A percentile compares a stretch with the other conserved stretches of the same genome.
Conservation (phyloP, 177 flowering plant species). For the Tripterygium wilfordii region DNA sequence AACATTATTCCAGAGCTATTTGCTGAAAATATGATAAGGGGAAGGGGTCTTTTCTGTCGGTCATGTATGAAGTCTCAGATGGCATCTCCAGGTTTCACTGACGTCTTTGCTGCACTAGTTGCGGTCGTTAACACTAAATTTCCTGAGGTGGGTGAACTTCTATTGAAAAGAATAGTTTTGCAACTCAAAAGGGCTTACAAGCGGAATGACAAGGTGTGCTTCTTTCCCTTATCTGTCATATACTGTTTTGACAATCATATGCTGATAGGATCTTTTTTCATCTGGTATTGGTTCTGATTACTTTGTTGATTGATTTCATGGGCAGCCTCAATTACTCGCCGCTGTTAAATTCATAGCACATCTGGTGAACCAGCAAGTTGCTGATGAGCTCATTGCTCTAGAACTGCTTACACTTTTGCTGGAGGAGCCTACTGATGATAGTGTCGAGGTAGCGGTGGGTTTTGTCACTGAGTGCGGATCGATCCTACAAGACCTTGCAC, state of each 20-base stretch:
- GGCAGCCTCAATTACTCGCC: slow-evolving; percentile 80
- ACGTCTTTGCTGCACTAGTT: slow-evolving; percentile 85
- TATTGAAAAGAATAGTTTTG: slow-evolving; percentile 69
- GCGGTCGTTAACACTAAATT: slow-evolving; percentile 88
- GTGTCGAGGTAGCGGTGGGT: slow-evolving; percentile 93
- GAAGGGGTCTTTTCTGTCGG: slow-evolving; percentile 82
- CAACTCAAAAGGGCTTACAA: slow-evolving; percentile 85
- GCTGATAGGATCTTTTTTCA: not conserved
- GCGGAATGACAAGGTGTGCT: slow-evolving; percentile 74
- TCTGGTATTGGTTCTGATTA: not conserved
- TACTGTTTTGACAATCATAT: not conserved
- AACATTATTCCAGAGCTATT: slow-evolving; percentile 78
- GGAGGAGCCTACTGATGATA: slow-evolving; percentile 84
- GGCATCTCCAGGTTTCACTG: slow-evolving; percentile 87
- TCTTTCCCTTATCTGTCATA: not conserved
- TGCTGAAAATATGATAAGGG: slow-evolving; percentile 72
- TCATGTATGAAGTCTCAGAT: slow-evolving; percentile 92
- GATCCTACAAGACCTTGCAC: slow-evolving; percentile 74
- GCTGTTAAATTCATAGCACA: slow-evolving; percentile 88
- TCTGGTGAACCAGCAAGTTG: slow-evolving; percentile 91
- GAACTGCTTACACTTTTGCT: slow-evolving; percentile 69
- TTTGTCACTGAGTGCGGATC: slow-evolving; percentile 92
- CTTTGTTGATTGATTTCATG: slow-evolving; percentile 1
- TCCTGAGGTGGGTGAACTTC: slow-evolving; percentile 80
- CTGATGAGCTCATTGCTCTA: slow-evolving; percentile 80